Evolutionary conservation across 306 rosid genomes (phyloP).

Genomic region (Cucurbita moschata): DNA sequence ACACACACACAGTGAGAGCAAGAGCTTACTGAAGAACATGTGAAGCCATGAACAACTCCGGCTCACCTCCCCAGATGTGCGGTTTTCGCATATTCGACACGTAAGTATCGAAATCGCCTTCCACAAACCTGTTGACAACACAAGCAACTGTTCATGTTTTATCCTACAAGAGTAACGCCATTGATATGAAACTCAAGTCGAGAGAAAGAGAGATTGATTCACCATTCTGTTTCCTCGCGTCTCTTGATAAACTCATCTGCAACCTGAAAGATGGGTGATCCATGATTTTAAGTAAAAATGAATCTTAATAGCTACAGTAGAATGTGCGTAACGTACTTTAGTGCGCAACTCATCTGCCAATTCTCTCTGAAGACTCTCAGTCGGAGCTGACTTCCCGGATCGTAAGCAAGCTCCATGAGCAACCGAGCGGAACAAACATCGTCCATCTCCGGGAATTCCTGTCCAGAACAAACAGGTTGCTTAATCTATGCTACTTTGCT

Average conservation of each 20-base stretch:
- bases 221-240: constrained; percentile 91
- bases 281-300: not conserved
- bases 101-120: constrained; percentile 77
- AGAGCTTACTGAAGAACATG: constrained; percentile 68
- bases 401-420: constrained; percentile 76
- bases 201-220: constrained; percentile 4
- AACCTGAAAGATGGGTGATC: constrained; percentile 36
- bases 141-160: constrained; percentile 6
- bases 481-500: not conserved
- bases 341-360: constrained; percentile 68
- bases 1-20: not conserved
- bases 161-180: not conserved
- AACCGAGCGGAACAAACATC: constrained; percentile 85
- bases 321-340: constrained; percentile 25
- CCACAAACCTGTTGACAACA: constrained; percentile 60
- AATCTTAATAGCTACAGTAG: not conserved
- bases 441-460: constrained; percentile 98
- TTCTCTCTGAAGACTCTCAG: constrained; percentile 48
- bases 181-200: not conserved
- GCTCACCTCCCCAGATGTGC: constrained; percentile 96
- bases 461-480: constrained; percentile 14
- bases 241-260: constrained; percentile 87
- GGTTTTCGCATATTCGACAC: constrained; percentile 67
- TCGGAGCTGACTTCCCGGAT: constrained; percentile 64
- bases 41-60: constrained; percentile 86